Evolutionary conservation across 495 filamentous ascomycete species (phyloP).

Genomic region (Neurospora sp.): DNA sequence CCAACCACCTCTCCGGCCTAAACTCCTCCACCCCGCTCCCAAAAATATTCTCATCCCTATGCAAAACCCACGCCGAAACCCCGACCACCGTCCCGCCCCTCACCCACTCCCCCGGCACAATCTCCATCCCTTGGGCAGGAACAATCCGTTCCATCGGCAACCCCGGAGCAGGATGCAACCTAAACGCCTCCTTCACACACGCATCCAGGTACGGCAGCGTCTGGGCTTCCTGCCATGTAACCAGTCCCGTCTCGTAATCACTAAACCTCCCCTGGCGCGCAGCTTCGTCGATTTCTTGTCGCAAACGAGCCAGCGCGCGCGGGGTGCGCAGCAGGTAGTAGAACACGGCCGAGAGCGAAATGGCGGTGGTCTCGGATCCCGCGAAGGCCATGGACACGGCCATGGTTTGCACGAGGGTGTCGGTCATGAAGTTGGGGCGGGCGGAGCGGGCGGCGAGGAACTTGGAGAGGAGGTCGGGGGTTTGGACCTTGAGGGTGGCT

Average conservation of each 20-base stretch:
- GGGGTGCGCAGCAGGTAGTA: constrained; percentile 54
- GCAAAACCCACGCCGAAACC: constrained; percentile 52
- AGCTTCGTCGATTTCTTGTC: constrained; percentile 45
- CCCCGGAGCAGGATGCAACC: constrained; percentile 53
- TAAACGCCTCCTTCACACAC: constrained; percentile 58
- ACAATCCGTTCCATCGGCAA: constrained; percentile 56
- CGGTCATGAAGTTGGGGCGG: constrained; percentile 57
- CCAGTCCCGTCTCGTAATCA: constrained; percentile 42
- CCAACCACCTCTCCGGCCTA: constrained; percentile 51
- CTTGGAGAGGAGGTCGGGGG: constrained; percentile 50
- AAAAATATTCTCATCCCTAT: constrained; percentile 47
- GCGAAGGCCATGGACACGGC: constrained; percentile 56
- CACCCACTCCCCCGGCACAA: constrained; percentile 40
- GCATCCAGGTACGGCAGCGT: constrained; percentile 54
- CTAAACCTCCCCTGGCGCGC: constrained; percentile 36
- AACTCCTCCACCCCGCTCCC: constrained; percentile 48
- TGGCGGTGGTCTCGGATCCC: constrained; percentile 54
- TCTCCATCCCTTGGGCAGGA: too few species aligned
- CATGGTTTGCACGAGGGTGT: constrained; percentile 53
- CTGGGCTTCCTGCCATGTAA: constrained; percentile 50
- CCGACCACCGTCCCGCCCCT: constrained; percentile 57
- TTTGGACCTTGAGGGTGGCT: constrained; percentile 35
- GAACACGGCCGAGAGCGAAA: constrained; percentile 50
- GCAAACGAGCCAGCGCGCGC: constrained; percentile 29
- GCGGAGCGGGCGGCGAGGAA: constrained; percentile 47